Percentiles rank a stretch among this genome's conserved stretches.
These are phyloP conservation scores for Cyclocybe aegerita DNA, from an alignment of 768 basidiomycete species.

Conservation along the genomic window DNA sequence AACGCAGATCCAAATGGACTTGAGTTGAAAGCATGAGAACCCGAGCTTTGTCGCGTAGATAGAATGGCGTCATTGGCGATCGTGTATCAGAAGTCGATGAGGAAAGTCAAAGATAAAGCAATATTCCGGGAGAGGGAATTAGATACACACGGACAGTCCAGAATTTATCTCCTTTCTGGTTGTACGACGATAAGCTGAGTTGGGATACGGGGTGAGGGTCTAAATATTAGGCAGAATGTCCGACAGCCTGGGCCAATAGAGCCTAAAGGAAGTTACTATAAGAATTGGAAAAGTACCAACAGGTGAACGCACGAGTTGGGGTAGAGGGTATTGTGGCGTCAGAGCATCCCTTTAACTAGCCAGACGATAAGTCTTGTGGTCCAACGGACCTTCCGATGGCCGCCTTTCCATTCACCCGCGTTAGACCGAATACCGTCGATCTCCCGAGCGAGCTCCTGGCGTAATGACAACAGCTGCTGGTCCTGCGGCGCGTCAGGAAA, in stretches of 20 bases:
- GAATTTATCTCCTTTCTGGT: too few relatives aligned
- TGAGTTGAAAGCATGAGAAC: too few relatives aligned
- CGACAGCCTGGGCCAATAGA: not conserved
- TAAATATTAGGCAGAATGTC: not conserved
- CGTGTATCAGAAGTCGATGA: too few relatives aligned
- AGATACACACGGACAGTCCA: too few relatives aligned
- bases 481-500: conserved; percentile 1
- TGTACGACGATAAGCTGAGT: too few relatives aligned
- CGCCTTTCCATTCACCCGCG: conserved; percentile 59
- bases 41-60: too few relatives aligned
- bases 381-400: conserved; percentile 53
- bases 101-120: too few relatives aligned
- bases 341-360: conserved; percentile 72
- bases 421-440: conserved; percentile 49
- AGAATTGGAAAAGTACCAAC: not conserved
- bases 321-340: conserved; percentile 10
- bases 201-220: too few relatives aligned
- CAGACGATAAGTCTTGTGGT: conserved; percentile 64
- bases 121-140: too few relatives aligned
- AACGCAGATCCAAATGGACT: too few relatives aligned
- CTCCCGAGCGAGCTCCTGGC: conserved; percentile 51
- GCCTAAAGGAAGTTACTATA: not conserved
- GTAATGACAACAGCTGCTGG: conserved; percentile 31
- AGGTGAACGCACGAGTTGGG: not conserved
- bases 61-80: too few relatives aligned